Evolutionary conservation across 495 filamentous ascomycete species (phyloP).

Genomic region (Penicillium herquei): DNA sequence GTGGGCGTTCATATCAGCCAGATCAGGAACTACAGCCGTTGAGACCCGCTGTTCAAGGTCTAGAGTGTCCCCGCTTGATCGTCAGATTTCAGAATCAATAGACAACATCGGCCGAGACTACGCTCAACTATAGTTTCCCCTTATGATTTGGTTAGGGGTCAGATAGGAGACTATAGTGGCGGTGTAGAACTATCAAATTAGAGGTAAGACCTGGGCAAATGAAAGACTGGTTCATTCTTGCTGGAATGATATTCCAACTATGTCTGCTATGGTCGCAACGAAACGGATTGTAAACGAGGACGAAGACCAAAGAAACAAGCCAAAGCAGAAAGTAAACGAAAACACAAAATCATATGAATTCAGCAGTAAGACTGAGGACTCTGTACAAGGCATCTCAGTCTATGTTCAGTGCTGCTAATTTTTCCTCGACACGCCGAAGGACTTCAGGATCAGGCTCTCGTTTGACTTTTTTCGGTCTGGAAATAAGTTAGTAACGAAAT

Average conservation of each 20-base stretch:
- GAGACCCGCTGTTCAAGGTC: not conserved
- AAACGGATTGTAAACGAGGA: not conserved
- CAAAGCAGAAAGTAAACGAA: not conserved
- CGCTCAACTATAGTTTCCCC: too few relatives aligned
- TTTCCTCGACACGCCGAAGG: slow-evolving; percentile 57
- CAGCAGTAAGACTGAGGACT: not conserved
- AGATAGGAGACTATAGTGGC: too few relatives aligned
- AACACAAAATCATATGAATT: not conserved
- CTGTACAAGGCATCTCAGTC: slow-evolving; percentile 2
- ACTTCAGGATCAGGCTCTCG: slow-evolving; percentile 65
- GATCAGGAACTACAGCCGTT: not conserved
- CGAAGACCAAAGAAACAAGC: not conserved
- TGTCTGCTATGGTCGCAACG: slow-evolving; percentile 9
- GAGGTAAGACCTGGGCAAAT: not conserved
- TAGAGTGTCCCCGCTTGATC: not conserved
- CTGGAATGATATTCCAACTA: not conserved
- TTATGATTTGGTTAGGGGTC: too few relatives aligned
- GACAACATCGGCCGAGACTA: too few relatives aligned
- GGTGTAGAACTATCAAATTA: not conserved
- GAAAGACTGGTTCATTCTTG: slow-evolving; percentile 1
- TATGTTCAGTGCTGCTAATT: slow-evolving; percentile 40
- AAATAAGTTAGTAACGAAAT: slow-evolving; percentile 37
- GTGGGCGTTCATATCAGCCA: not conserved
- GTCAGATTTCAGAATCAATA: not conserved
- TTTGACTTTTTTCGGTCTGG: slow-evolving; percentile 56